Conservation (phyloP, 2,329 filamentous ascomycete genomes). For the Lasiodiplodia sp. region DNA sequence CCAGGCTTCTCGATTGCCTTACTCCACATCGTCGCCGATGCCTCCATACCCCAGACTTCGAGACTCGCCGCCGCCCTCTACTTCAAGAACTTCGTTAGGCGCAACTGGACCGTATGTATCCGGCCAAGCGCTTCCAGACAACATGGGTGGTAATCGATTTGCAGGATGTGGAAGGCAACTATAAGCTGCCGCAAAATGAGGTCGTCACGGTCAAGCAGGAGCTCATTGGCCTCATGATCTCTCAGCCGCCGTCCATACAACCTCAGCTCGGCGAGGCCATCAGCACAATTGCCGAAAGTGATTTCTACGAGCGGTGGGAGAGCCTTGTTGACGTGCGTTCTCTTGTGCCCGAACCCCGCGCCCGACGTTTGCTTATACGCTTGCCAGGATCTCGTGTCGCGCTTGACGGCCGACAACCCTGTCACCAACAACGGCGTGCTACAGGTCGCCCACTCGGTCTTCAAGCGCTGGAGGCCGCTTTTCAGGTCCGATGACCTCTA, state of each 20-base stretch:
- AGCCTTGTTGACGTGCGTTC: conserved; percentile 80
- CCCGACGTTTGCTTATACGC: conserved; percentile 15
- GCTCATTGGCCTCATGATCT: conserved; percentile 96
- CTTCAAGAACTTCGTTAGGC: conserved; percentile 98
- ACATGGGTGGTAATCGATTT: conserved; percentile 30
- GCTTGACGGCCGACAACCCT: conserved; percentile 81
- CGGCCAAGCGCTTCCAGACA: conserved; percentile 1
- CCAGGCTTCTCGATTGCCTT: conserved; percentile 85
- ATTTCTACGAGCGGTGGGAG: conserved; percentile 96
- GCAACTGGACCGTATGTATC: conserved; percentile 80
- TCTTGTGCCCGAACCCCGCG: neutral
- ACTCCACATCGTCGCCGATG: conserved; percentile 86
- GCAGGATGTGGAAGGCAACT: conserved; percentile 88
- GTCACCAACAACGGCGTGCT: conserved; percentile 92
- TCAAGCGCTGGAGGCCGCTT: conserved; percentile 91
- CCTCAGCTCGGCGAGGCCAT: conserved; percentile 95
- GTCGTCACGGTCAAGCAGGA: conserved; percentile 92
- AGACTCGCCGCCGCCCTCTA: conserved; percentile 87
- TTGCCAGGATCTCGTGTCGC: conserved; percentile 81
- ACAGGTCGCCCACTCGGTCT: conserved; percentile 97
- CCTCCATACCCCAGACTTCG: conserved; percentile 75
- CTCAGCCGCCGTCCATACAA: conserved; percentile 85
- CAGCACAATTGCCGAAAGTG: conserved; percentile 95
- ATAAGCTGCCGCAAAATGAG: conserved; percentile 84
- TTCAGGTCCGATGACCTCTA: conserved; percentile 93